Base-by-base conservation (phyloP, 1,284 basidiomycete genomes). In the Butyriboletus appendiculatus region DNA sequence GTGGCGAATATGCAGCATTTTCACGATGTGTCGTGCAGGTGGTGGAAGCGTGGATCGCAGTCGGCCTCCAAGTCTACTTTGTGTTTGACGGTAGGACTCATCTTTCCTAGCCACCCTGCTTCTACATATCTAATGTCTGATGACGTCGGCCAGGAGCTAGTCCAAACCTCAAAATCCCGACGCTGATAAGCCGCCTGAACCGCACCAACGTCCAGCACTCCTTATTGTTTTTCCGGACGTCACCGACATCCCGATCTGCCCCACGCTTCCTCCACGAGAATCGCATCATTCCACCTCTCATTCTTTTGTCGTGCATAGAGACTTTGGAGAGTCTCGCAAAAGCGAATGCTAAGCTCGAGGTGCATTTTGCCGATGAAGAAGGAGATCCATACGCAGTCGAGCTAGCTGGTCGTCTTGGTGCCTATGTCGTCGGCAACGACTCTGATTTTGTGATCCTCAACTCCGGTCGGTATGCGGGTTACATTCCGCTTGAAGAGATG, bases 321-420 rank as follows among this genome's bases (percentile, higher is more conserved):
- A 82, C 85, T 2, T 73, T 94, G 2, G 62, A 75, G 43, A 59
- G 68, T 1, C 64, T 89, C 5, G 65, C 73, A 28, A 64, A 73
- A 28, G 61, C 63, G 6, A 70, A 67, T 3, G 62, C 74, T 30
- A 58, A 59, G 16, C 65, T 90, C 24, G 73, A 84, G 37, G 60
- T 90, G 4, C 81, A 88, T 67, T 87, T 89, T 50, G 91, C 94
- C 0, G 85, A 92, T 57, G 89, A 88, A 63, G 94, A 97, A 70
- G 93, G 87, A 4, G 94, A 97, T 71, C 89, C 89, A 4, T 89
- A 86, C 56, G 89, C 90, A 33, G 92, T 95, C 3, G 87, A 89
- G 55, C 76, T 96, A 15, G 94, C 94, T 0, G 89, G 86, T 10
- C 75, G 81, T 50, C 67, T 91, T 7, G 80, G 82, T 5, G 92